Evolutionary conservation across 495 filamentous ascomycete species (phyloP), one percentile per base, ranked within the genome.

Genomic region (Bacidia gigantensis): DNA sequence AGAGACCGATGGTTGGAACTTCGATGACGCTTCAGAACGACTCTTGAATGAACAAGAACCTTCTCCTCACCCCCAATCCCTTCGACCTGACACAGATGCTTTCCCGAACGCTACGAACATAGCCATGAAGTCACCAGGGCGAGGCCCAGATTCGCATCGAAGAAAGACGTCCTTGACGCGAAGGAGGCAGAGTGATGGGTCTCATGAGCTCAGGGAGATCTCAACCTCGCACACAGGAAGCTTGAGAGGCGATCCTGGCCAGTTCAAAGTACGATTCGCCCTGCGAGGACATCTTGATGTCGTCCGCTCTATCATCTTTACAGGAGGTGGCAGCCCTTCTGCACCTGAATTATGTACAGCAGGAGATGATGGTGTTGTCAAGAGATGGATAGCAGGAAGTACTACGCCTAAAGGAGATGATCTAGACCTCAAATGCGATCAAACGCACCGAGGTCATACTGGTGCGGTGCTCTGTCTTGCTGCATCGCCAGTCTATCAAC

Each of bases 311-410:
- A 85, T 95, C 49, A 89, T 95, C 55, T 98, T 98, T 67, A 96
- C 87, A 7, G 93, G 92, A 9, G 90, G 90, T 29, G 92, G 92
- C 43, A 95, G 86, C 63, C 87, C 87, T 3, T 84, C 86, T 7
- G 92, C 97, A 62, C 92, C 92, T 0, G 92, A 98, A 65, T 89
- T 98, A 46, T 96, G 89, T 65, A 97, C 93, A 2, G 85, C 86
- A 48, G 90, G 93, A 50, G 92, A 98, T 62, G 92, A 98, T 62
- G 90, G 90, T 45, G 81, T 85, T 46, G 83, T 98, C 63, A 98
- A 97, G 65, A 80, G 92, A 53, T 98, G 94, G 85, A 89, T 94
- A 32, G 67, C 62, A 24, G 67, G 71, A 10, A 68, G 63, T 50
- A 60, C 66, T 25, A 44, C 50, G 32, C 38, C 49, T 2, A 70